Percentiles rank a stretch among this genome's conserved stretches.
These are phyloP conservation scores for Byssochlamys sp. DNA, from an alignment of 2,329 filamentous ascomycete species.

Conservation along the genomic window DNA sequence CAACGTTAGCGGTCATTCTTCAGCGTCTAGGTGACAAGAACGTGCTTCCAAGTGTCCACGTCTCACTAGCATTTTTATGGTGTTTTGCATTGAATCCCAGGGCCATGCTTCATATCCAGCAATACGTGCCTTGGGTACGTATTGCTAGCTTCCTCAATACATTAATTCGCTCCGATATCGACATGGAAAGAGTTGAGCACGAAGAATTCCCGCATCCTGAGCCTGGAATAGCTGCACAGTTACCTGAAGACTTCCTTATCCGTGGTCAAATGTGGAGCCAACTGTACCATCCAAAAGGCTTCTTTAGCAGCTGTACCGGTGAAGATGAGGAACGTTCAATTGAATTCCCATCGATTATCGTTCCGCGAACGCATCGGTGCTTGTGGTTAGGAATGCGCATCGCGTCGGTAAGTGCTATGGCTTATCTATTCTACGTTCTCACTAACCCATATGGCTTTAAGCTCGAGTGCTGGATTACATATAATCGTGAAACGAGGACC, in stretches of 20 bases:
- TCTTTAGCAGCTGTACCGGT: conserved; percentile 40
- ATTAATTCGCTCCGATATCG: conserved; percentile 33
- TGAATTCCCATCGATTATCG: conserved; percentile 41
- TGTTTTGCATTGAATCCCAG: conserved; percentile 28
- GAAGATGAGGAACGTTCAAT: conserved; percentile 48
- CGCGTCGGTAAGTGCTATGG: conserved; percentile 29
- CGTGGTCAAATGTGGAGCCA: conserved; percentile 48
- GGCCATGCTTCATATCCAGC: conserved; percentile 32
- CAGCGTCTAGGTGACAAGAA: conserved; percentile 42
- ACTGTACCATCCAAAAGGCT: conserved; percentile 39
- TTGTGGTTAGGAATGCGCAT: conserved; percentile 40
- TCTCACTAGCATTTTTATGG: conserved; percentile 46
- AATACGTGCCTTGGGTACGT: conserved; percentile 42
- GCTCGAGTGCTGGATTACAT: conserved; percentile 34
- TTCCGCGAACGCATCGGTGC: conserved; percentile 43
- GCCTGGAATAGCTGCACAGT: conserved; percentile 34
- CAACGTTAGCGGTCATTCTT: conserved; percentile 36
- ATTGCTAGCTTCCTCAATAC: conserved; percentile 46
- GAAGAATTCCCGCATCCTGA: conserved; percentile 34
- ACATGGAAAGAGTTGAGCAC: conserved; percentile 27
- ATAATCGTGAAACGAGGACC: conserved; percentile 17
- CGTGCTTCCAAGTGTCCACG: conserved; percentile 46
- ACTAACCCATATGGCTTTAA: conserved; percentile 6
- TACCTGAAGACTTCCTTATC: conserved; percentile 52
- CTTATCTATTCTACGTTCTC: neutral